Conservation (phyloP, 495 filamentous ascomycete species). For the Penicillium macrosclerotiorum region DNA sequence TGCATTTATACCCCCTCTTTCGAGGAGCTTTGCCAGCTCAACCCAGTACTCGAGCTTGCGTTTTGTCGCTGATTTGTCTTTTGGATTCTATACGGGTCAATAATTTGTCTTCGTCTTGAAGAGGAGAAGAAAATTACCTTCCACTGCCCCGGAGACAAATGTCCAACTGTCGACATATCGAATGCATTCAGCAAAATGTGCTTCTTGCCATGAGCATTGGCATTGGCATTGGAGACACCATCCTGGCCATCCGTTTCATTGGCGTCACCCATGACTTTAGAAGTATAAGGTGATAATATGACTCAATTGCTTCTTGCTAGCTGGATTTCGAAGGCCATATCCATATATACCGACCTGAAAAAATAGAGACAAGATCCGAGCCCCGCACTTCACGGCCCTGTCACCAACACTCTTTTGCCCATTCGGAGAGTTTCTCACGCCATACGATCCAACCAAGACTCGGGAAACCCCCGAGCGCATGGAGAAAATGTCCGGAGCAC, state of each 20-base stretch:
- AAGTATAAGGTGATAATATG: background rate
- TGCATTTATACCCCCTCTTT: conserved; percentile 57
- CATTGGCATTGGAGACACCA: conserved; percentile 9
- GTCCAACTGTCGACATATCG: conserved; percentile 60
- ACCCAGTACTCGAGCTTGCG: conserved; percentile 58
- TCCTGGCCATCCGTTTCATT: conserved; percentile 1
- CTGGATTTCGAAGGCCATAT: too few species aligned
- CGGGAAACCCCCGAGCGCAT: conserved; percentile 7
- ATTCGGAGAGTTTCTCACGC: conserved; percentile 15
- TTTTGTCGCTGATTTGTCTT: conserved; percentile 56
- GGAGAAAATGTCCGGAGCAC: background rate
- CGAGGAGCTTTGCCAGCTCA: conserved; percentile 57
- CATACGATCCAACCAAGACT: conserved; percentile 7
- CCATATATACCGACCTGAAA: too few species aligned
- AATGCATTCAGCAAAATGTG: conserved; percentile 65
- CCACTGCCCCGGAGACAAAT: conserved; percentile 64
- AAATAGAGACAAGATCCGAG: background rate
- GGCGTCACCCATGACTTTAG: conserved; percentile 18
- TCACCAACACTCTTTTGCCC: conserved; percentile 7
- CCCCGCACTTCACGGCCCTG: background rate
- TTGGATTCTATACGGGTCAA: conserved; percentile 43
- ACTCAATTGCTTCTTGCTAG: too few species aligned
- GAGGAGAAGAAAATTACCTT: conserved; percentile 36
- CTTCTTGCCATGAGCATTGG: conserved; percentile 42
- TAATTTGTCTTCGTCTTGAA: background rate